Evolutionary conservation across 2,329 filamentous ascomycete species (phyloP).

Genomic region (Cucurbitaria berberidis): DNA sequence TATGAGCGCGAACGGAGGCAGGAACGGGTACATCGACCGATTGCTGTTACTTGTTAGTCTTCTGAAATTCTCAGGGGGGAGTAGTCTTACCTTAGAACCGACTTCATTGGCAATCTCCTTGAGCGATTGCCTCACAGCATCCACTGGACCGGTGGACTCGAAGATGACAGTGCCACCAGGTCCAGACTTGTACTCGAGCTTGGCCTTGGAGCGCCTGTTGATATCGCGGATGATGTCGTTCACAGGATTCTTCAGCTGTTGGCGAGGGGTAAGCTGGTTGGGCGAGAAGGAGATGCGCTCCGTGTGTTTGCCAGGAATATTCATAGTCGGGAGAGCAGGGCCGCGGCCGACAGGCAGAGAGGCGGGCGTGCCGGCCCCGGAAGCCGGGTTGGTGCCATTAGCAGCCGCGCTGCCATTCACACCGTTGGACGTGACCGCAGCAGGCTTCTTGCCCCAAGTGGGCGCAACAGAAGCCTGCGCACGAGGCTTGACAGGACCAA

Average conservation of each 20-base stretch:
- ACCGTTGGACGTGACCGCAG: conserved; percentile 54
- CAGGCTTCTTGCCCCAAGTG: conserved; percentile 77
- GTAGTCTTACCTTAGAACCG: conserved; percentile 72
- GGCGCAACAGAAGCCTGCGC: conserved; percentile 67
- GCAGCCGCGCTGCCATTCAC: conserved; percentile 58
- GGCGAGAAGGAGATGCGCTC: conserved; percentile 77
- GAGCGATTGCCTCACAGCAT: conserved; percentile 84
- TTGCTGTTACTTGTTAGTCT: conserved; percentile 55
- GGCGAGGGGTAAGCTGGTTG: conserved; percentile 75
- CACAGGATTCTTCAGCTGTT: conserved; percentile 82
- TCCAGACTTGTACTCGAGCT: conserved; percentile 77
- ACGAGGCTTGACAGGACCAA: conserved; percentile 74
- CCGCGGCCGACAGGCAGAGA: conserved; percentile 46
- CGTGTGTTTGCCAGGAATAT: conserved; percentile 81
- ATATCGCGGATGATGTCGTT: conserved; percentile 87
- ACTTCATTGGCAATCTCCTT: conserved; percentile 89
- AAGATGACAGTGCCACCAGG: conserved; percentile 77
- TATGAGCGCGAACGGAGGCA: conserved; percentile 80
- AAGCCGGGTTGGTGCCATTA: conserved; percentile 63
- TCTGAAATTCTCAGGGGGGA: background rate
- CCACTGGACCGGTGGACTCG: conserved; percentile 81
- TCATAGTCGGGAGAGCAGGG: conserved; percentile 64
- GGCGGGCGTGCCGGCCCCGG: conserved; percentile 56
- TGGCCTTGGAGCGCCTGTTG: conserved; percentile 88
- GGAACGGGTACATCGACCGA: conserved; percentile 80